phyloP scores from a whole-genome alignment of 805 yeast species.

The Blastobotrys americana region DNA sequence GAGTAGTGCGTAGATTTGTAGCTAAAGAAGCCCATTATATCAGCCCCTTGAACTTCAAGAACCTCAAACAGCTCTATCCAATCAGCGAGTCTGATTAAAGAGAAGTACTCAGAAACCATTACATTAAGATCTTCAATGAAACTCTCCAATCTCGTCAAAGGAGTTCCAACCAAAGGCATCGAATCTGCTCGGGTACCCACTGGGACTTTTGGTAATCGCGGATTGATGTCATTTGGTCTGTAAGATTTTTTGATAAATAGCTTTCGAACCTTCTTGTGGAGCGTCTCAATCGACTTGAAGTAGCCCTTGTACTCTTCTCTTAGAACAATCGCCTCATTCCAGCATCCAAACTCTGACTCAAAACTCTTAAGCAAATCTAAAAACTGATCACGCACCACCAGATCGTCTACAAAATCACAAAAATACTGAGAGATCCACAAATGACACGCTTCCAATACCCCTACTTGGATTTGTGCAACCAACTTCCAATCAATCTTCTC shows the following conservation, averaged over 20 bases:
- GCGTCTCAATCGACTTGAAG: conserved; percentile 28
- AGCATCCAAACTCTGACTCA: conserved; percentile 51
- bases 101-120: conserved; percentile 50
- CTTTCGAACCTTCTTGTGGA: conserved; percentile 61
- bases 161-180: conserved; percentile 15
- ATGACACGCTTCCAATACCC: conserved; percentile 68
- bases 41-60: conserved; percentile 61
- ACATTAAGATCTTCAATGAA: conserved; percentile 61
- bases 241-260: conserved; percentile 37
- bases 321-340: conserved; percentile 15
- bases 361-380: conserved; percentile 58
- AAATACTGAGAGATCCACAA: conserved; percentile 68
- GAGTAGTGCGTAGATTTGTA: conserved; percentile 34
- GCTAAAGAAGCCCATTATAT: conserved; percentile 50
- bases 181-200: conserved; percentile 17
- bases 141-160: conserved; percentile 37
- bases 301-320: conserved; percentile 19
- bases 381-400: conserved; percentile 50
- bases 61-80: conserved; percentile 75
- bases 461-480: conserved; percentile 72
- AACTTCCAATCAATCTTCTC: conserved; percentile 53
- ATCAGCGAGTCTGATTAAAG: conserved; percentile 53
- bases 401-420: conserved; percentile 64
- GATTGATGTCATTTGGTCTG: conserved; percentile 27
- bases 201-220: conserved; percentile 19